Base-by-base conservation (phyloP, 306 rosid genomes). In the Cucurbita maxima region DNA sequence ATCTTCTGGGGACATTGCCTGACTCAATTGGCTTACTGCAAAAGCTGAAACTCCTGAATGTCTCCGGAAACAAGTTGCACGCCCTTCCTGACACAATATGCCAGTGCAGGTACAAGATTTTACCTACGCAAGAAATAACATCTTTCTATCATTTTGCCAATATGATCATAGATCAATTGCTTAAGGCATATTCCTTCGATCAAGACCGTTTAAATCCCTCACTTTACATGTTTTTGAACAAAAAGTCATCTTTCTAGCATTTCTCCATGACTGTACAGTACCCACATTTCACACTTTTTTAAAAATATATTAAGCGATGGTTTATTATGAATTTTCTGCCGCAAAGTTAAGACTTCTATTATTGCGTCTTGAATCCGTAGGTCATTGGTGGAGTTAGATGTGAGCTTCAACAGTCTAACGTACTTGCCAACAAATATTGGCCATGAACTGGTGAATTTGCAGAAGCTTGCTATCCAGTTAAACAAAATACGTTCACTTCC, bases 391-490 rank as follows among this genome's bases (percentile, higher is more conserved):
- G 97, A 88, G 90, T 80, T 95, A 77, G 92, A 95, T 81, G 96
- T 78, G 58, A 86, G 97, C 87, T 95, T 86, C 87, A 95, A 91
- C 83, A 50, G 76, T 76, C 83, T 95, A 36, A 16, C 88, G n/a
- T 95, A 91, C 87, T 84, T 95, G 91, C 99, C 99, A 72, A 95
- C 99, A 58, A 89, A 95, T 88, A 85, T 95, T 45, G 99, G 99
- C 76, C 80, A 50, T 50, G 96, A 89, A 71, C 72, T 95, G 76
- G 81, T 37, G 40, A 79, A 79, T 60, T 83, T 95, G 9, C 84
- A 84, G 85, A 88, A 82, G 84, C 96, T 95, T 61, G 69, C 75
- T 10, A 68, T 91, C 70, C 88, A 90, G 14, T 78, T 91, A 62
- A 95, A 95, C 88, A 95, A 95, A 83, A 81, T 95, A 37, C 89